Evolutionary conservation across 2,329 filamentous ascomycete species (phyloP), one percentile per base, ranked within the genome.

Genomic region (Zymoseptoria pseudotritici): DNA sequence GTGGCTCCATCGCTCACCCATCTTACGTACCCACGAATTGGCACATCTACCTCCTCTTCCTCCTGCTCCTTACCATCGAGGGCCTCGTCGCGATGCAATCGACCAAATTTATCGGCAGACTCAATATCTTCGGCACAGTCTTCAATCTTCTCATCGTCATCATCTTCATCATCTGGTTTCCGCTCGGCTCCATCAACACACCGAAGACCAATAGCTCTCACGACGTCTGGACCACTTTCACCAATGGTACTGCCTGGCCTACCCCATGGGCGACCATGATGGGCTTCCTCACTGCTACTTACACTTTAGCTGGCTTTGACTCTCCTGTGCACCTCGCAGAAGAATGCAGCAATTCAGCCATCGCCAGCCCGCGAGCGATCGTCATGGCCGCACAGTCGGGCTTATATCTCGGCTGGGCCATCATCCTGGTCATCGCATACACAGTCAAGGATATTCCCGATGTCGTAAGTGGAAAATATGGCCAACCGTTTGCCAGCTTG

Each of bases 261-360:
- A 70, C 66, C 7, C 68, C 66, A 1, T 71, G 67, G 64, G 65
- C 64, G 2, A 65, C 65, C 29, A 68, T 80, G 0, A 69, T 80
- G 50, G 63, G 64, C 58, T 79, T 79, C 50, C 63, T 80, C 7
- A 76, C 76, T 21, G 68, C 79, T 6, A 73, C 73, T 2, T 74
- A 71, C 24, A 68, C 76, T 2, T 5, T 1, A 13, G 36, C 56
- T 21, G 66, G 67, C 21, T 73, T 71, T 55, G 71, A 73, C 55
- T 66, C 70, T 1, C 71, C 71, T 4, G 72, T 72, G 54, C 70
- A 73, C 46, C 62, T 73, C 4, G 67, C 68, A 13, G 71, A 72
- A 61, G 71, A 73, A 61, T 73, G 70, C 63, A 63, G 62, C 50
- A 73, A 73, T 55, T 68, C 69, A 46, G 71, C 72, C 53, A 67